Percentiles rank a stretch among this genome's conserved stretches.
Evolutionary conservation across 2,329 filamentous ascomycete species (phyloP).

Genomic region (Chaetomium sp.): DNA sequence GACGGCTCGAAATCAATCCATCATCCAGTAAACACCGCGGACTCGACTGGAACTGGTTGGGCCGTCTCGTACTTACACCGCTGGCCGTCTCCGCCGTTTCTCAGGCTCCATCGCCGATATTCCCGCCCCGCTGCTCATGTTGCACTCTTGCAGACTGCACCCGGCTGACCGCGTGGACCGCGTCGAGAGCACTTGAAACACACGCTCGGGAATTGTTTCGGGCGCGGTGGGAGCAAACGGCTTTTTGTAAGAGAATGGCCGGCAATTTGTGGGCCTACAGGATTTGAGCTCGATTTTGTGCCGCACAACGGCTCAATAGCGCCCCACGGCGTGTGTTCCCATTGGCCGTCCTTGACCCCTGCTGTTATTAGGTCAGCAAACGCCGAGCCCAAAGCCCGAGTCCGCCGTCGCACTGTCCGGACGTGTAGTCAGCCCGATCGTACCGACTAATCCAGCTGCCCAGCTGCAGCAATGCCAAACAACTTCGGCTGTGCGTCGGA

Average conservation of each 20-base stretch:
- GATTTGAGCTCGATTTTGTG: not conserved
- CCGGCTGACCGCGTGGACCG: no score
- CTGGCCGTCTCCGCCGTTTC: conserved; percentile 18
- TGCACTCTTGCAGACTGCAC: no score
- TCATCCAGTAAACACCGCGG: no score
- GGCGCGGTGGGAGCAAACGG: not conserved
- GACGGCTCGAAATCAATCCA: no score
- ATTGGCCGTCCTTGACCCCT: no score
- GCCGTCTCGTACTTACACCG: conserved; percentile 9
- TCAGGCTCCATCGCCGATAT: conserved; percentile 10
- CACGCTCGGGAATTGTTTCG: not conserved
- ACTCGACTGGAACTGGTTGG: not conserved
- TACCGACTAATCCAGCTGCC: not conserved
- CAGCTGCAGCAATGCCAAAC: not conserved
- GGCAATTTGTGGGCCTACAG: conserved; percentile 10
- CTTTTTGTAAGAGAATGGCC: conserved; percentile 2
- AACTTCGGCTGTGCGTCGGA: no score
- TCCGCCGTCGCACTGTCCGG: not conserved
- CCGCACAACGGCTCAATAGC: no score
- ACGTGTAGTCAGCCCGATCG: not conserved
- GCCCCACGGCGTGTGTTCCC: no score
- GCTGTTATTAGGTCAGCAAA: not conserved
- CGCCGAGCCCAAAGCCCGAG: conserved; percentile 1
- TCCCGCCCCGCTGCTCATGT: no score
- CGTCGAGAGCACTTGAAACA: no score